phyloP scores from a whole-genome alignment of 2,329 filamentous ascomycete genomes.

The Fonsecaea monophora region DNA sequence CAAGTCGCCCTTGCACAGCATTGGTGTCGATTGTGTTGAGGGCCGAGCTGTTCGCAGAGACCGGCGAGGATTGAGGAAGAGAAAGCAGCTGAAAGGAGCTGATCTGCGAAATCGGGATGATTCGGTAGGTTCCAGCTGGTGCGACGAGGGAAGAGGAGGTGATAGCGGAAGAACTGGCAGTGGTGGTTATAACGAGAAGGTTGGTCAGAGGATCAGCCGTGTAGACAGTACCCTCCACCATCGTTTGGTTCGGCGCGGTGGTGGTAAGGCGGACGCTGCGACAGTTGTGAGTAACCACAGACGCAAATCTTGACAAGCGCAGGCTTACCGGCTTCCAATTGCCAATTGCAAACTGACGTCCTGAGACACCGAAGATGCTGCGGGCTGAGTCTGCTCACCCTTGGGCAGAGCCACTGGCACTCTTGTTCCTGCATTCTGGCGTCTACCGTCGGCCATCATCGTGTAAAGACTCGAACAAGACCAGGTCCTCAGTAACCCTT shows the following conservation, averaged over 20 bases:
- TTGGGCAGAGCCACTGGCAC: constrained; percentile 58
- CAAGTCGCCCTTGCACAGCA: constrained; percentile 62
- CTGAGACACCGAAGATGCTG: constrained; percentile 54
- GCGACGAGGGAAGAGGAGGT: constrained; percentile 45
- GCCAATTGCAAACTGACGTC: constrained; percentile 64
- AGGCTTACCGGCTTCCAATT: constrained; percentile 58
- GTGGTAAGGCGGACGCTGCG: constrained; percentile 65
- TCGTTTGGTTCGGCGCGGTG: constrained; percentile 56
- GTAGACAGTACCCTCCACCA: constrained; percentile 67
- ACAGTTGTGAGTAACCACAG: constrained; percentile 43
- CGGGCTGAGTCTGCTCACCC: constrained; percentile 49
- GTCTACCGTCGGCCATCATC: constrained; percentile 60
- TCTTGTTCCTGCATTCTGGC: constrained; percentile 62
- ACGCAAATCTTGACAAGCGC: constrained; percentile 49
- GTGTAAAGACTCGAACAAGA: constrained; percentile 9
- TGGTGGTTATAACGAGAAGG: constrained; percentile 66
- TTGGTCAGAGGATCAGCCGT: constrained; percentile 67
- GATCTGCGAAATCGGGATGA: constrained; percentile 67
- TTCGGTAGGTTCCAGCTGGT: constrained; percentile 63
- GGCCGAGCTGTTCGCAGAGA: constrained; percentile 52
- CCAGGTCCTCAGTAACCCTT: neutral
- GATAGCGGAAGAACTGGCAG: constrained; percentile 49
- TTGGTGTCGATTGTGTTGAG: constrained; percentile 62
- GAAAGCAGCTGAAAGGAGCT: constrained; percentile 63
- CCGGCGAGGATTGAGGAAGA: constrained; percentile 46